Evolutionary conservation across 2,329 filamentous ascomycete genomes (phyloP).

Genomic region (Fonsecaea nubica): DNA sequence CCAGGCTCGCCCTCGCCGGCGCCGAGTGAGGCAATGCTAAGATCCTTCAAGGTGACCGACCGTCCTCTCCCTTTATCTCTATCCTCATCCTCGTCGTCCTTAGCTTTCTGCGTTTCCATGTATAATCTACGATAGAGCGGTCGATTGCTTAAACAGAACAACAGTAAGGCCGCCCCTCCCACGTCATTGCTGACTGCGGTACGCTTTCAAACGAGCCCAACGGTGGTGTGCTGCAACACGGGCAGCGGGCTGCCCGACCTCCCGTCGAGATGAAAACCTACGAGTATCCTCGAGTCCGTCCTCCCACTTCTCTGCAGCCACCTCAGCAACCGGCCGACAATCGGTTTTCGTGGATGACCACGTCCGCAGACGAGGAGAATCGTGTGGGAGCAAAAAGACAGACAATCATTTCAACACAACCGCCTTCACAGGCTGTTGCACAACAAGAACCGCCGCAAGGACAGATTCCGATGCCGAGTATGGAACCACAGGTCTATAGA

Average conservation of each 20-base stretch:
- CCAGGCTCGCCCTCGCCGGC: slow-evolving; percentile 20
- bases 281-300: slow-evolving; percentile 37
- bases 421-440: slow-evolving; percentile 5
- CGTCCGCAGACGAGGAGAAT: slow-evolving; percentile 32
- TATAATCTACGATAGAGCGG: background rate
- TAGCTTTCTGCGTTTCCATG: slow-evolving; percentile 13
- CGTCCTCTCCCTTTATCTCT: slow-evolving; percentile 8
- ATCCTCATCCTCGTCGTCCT: slow-evolving; percentile 16
- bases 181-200: slow-evolving; percentile 29
- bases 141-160: slow-evolving; percentile 8
- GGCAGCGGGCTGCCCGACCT: slow-evolving; percentile 26
- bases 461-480: slow-evolving; percentile 6
- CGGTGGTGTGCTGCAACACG: background rate
- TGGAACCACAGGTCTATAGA: slow-evolving; percentile 24
- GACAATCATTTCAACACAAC: slow-evolving; percentile 7
- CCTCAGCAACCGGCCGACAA: slow-evolving; percentile 21
- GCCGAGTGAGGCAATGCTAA: slow-evolving; percentile 27
- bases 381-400: slow-evolving; percentile 23
- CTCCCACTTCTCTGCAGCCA: slow-evolving; percentile 30
- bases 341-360: slow-evolving; percentile 37
- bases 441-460: background rate
- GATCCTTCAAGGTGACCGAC: slow-evolving; percentile 21
- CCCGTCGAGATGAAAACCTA: slow-evolving; percentile 32
- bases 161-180: slow-evolving; percentile 19
- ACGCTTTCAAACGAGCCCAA: slow-evolving; percentile 14